Evolutionary conservation across 495 filamentous ascomycete species (phyloP).

Genomic region (Neurospora tetrasperma): DNA sequence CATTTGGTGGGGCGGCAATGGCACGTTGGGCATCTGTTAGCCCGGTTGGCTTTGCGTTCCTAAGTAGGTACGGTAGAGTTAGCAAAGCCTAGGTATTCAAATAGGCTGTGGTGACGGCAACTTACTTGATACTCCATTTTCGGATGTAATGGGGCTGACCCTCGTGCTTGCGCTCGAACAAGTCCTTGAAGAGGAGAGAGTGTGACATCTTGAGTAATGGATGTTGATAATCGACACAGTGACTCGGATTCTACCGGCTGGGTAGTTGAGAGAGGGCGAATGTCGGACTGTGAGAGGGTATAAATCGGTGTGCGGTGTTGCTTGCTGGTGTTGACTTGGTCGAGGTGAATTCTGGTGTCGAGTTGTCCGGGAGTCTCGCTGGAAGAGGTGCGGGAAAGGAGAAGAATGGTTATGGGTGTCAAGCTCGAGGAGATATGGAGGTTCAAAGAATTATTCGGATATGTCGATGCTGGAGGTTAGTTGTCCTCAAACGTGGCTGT

Average conservation of each 20-base stretch:
- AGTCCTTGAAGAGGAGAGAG: too few relatives aligned
- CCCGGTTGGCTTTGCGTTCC: not conserved
- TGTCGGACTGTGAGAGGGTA: not conserved
- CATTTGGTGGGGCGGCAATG: not conserved
- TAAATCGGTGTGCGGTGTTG: not conserved
- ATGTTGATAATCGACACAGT: too few relatives aligned
- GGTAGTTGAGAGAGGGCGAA: not conserved
- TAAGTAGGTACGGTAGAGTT: not conserved
- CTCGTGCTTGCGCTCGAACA: not conserved
- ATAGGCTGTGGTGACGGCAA: not conserved
- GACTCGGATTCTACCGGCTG: too few relatives aligned
- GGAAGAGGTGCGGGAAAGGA: too few relatives aligned
- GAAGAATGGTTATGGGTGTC: too few relatives aligned
- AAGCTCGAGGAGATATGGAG: too few relatives aligned
- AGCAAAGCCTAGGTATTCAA: not conserved
- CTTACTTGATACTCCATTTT: not conserved
- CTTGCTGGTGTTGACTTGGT: not conserved
- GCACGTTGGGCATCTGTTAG: not conserved
- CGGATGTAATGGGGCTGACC: not conserved
- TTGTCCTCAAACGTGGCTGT: not conserved
- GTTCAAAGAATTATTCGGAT: too few relatives aligned
- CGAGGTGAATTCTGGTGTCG: not conserved
- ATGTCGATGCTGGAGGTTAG: not conserved
- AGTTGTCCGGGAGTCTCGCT: too few relatives aligned
- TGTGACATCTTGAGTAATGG: too few relatives aligned